These are phyloP conservation scores for Moricandia moricandioides DNA, from an alignment of 345 rosid species.

Conservation along the genomic window DNA sequence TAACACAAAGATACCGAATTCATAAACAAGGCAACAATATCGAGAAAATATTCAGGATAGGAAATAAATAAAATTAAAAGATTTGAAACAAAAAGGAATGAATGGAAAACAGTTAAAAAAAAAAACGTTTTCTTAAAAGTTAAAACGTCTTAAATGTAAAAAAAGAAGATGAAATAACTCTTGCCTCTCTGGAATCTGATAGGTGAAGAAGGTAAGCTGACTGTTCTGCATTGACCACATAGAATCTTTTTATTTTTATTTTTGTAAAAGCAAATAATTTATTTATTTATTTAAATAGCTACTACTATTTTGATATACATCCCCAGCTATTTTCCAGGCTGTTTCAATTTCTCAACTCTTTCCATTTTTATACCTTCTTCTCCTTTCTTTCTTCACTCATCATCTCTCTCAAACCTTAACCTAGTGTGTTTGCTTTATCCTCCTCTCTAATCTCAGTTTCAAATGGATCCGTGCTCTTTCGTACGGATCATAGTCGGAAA, in stretches of 20 bases:
- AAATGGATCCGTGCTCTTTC: constrained; percentile 97
- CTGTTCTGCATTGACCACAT: constrained; percentile 31
- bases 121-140: neutral
- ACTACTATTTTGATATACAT: neutral
- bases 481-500: constrained; percentile 76
- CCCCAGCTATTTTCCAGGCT: constrained; percentile 75
- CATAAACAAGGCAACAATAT: neutral
- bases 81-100: neutral
- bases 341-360: constrained; percentile 29
- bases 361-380: constrained; percentile 36
- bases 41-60: neutral
- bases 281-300: neutral
- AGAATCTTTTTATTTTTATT: constrained; percentile 27
- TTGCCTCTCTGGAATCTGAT: constrained; percentile 26
- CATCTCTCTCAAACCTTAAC: constrained; percentile 30
- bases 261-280: constrained; percentile 1
- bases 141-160: no score
- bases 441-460: constrained; percentile 36
- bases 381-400: constrained; percentile 19
- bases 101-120: neutral
- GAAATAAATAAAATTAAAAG: neutral
- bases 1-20: neutral
- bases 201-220: constrained; percentile 14
- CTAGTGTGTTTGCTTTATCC: constrained; percentile 1
- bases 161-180: no score